Evolutionary conservation across 306 rosid genomes (phyloP).

Genomic region (Medicago arabica): DNA sequence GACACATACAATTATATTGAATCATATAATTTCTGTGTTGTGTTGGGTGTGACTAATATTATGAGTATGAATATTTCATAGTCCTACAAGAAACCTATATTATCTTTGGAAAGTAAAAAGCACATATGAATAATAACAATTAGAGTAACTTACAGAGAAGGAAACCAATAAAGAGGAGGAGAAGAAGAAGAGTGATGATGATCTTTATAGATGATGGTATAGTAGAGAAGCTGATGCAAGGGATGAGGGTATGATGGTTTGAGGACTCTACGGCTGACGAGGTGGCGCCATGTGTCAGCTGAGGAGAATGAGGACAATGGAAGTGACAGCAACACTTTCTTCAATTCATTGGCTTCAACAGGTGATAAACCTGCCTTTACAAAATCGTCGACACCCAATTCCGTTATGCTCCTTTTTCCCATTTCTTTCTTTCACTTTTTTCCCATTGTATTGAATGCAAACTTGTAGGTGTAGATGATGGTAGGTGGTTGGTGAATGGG

Average conservation of each 20-base stretch:
- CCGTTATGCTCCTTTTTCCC: conserved; percentile 55
- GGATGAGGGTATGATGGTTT: conserved; percentile 68
- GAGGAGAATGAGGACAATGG: conserved; percentile 40
- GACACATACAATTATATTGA: too few relatives aligned
- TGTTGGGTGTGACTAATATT: too few relatives aligned
- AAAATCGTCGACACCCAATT: conserved; percentile 56
- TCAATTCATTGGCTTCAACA: conserved; percentile 56
- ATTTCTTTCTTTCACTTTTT: conserved; percentile 22
- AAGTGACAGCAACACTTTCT: background rate
- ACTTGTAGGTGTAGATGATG: too few relatives aligned
- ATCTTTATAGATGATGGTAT: conserved; percentile 22
- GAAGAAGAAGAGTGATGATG: conserved; percentile 51
- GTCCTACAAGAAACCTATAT: too few relatives aligned
- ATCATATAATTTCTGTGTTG: too few relatives aligned
- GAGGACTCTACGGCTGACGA: conserved; percentile 60
- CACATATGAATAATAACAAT: background rate
- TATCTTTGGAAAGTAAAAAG: too few relatives aligned
- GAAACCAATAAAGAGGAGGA: conserved; percentile 81
- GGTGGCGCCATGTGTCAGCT: conserved; percentile 54
- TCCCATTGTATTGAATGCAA: too few relatives aligned
- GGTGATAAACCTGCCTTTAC: conserved; percentile 56
- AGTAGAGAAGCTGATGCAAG: conserved; percentile 65
- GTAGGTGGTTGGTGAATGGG: too few relatives aligned
- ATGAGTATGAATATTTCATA: too few relatives aligned
- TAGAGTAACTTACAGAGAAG: conserved; percentile 60